These are phyloP conservation scores for Lavandula angustifolia DNA, from an alignment of 257 asterid species.

Conservation along the genomic window DNA sequence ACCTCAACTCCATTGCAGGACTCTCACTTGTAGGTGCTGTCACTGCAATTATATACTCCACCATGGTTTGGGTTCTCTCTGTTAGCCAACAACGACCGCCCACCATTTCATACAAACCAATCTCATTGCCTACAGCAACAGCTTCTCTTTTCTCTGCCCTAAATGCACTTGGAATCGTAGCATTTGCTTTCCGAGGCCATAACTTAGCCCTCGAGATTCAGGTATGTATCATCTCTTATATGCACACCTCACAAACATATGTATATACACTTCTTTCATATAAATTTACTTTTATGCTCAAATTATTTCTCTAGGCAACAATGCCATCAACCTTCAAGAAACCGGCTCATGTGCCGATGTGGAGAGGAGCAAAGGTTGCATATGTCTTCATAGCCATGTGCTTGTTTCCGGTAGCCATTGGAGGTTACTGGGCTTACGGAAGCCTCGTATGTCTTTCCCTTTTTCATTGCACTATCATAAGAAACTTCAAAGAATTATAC, in stretches of 20 bases:
- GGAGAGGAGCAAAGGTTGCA: slow-evolving; percentile 97
- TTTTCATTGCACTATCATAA: background rate
- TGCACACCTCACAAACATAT: background rate
- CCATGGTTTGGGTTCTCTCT: slow-evolving; percentile 98
- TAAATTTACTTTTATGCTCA: background rate
- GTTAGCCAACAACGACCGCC: slow-evolving; percentile 89
- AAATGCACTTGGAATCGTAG: slow-evolving; percentile 92
- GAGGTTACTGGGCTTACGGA: slow-evolving; percentile 98
- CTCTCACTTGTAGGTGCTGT: slow-evolving; percentile 95
- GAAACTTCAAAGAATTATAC: too few relatives aligned
- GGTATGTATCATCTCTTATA: slow-evolving; percentile 37
- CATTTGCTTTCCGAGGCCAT: slow-evolving; percentile 96
- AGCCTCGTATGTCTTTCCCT: slow-evolving; percentile 67
- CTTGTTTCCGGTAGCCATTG: slow-evolving; percentile 87
- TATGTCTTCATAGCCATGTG: slow-evolving; percentile 83
- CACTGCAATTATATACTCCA: slow-evolving; percentile 86
- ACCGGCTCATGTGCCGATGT: slow-evolving; percentile 95
- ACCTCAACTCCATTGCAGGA: slow-evolving; percentile 97
- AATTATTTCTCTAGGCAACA: slow-evolving; percentile 62
- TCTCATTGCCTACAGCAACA: slow-evolving; percentile 59
- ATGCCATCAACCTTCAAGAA: slow-evolving; percentile 98
- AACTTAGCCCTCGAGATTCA: slow-evolving; percentile 92
- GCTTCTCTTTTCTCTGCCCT: slow-evolving; percentile 69
- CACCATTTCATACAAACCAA: slow-evolving; percentile 66
- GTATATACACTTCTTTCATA: background rate